These are phyloP conservation scores for Phlegmacium glaucopus DNA, from an alignment of 768 basidiomycete species.

Conservation along the genomic window DNA sequence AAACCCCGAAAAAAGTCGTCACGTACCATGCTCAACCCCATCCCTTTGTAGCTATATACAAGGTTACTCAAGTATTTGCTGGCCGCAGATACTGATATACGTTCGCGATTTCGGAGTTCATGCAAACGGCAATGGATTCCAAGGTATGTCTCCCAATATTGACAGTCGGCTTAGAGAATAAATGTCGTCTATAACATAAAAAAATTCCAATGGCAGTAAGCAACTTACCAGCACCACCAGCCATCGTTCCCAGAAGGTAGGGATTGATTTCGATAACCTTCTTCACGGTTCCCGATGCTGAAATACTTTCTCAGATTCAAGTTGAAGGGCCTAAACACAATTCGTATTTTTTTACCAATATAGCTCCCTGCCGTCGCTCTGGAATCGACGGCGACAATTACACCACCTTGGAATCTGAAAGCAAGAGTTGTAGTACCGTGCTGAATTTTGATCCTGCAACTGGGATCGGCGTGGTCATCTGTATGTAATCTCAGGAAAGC, in stretches of 20 bases:
- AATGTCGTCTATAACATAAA: conserved; percentile 3
- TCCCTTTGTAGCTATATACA: conserved; percentile 97
- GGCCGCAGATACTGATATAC: conserved; percentile 98
- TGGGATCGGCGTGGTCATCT: conserved; percentile 92
- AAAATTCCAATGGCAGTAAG: not conserved
- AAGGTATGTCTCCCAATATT: conserved; percentile 99
- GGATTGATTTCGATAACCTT: conserved; percentile 99
- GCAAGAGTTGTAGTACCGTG: conserved; percentile 99
- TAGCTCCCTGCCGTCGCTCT: conserved; percentile 97
- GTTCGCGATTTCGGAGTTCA: conserved; percentile 93
- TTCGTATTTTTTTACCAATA: conserved; percentile 47
- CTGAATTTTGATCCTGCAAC: conserved; percentile 95
- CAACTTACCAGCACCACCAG: conserved; percentile 88
- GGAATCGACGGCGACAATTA: conserved; percentile 99
- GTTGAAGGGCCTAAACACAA: too few relatives aligned
- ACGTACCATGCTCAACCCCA: conserved; percentile 98
- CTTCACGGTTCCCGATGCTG: conserved; percentile 96
- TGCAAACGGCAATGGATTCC: conserved; percentile 97
- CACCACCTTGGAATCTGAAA: conserved; percentile 94
- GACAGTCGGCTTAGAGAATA: conserved; percentile 72
- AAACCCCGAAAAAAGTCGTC: not conserved
- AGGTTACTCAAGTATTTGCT: conserved; percentile 97
- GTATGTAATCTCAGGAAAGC: conserved; percentile 92
- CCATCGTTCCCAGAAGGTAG: conserved; percentile 99
- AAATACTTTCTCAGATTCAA: too few relatives aligned